Conservation (phyloP, 257 asterid species). For the Solanum dulcamara region DNA sequence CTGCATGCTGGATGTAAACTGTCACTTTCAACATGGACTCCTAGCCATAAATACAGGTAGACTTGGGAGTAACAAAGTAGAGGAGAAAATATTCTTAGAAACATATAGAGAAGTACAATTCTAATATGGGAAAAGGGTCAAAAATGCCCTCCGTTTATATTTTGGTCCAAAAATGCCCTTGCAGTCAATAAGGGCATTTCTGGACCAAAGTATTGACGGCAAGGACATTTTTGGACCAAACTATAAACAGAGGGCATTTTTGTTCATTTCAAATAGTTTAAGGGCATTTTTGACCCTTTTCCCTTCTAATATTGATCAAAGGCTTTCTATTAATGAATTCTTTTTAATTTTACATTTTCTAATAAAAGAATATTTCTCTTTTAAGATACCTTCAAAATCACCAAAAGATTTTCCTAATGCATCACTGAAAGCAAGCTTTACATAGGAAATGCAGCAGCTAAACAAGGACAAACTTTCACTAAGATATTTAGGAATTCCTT, state of each 20-base stretch:
- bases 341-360: background rate
- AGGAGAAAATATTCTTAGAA: background rate
- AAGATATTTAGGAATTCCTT: background rate
- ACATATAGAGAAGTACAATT: background rate
- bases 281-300: too few relatives aligned
- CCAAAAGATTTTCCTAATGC: background rate
- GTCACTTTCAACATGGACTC: background rate
- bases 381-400: background rate
- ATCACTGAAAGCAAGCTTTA: background rate
- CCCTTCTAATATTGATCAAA: background rate
- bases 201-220: too few relatives aligned
- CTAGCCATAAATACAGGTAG: background rate
- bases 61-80: background rate
- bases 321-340: background rate
- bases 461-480: background rate
- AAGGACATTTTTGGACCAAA: too few relatives aligned
- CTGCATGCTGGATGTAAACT: background rate
- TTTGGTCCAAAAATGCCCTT: too few relatives aligned
- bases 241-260: too few relatives aligned
- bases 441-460: background rate
- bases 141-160: too few relatives aligned
- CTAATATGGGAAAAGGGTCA: too few relatives aligned
- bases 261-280: too few relatives aligned
- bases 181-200: too few relatives aligned
- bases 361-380: background rate